A percentile compares a stretch with the other conserved stretches of the same genome.
These are phyloP conservation scores for Talaromyces sp. DNA, from an alignment of 2,329 filamentous ascomycete species.

Conservation along the genomic window DNA sequence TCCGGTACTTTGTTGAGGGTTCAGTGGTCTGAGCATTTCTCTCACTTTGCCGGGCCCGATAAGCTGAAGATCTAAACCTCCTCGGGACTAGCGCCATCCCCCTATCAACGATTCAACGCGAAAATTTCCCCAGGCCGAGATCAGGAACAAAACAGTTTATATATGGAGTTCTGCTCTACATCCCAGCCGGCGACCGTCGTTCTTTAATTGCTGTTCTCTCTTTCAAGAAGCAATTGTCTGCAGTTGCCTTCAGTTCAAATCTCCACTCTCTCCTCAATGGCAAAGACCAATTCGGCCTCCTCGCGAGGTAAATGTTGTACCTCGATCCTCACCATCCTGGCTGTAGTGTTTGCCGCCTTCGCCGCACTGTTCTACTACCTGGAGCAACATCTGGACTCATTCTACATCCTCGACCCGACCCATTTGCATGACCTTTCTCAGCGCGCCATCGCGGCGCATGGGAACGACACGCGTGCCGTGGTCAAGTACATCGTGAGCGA, in stretches of 20 bases:
- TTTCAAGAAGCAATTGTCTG: neutral
- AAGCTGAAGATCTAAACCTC: neutral
- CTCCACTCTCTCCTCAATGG: neutral
- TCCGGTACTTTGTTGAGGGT: too few species aligned
- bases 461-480: slow-evolving; percentile 67
- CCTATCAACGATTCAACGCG: slow-evolving; percentile 2
- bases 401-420: slow-evolving; percentile 70
- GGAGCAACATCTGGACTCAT: slow-evolving; percentile 37
- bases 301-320: slow-evolving; percentile 8
- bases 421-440: slow-evolving; percentile 65
- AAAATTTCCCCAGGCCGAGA: neutral
- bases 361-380: slow-evolving; percentile 34
- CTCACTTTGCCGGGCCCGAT: neutral
- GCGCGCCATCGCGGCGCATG: slow-evolving; percentile 62
- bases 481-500: slow-evolving; percentile 66
- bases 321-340: slow-evolving; percentile 26
- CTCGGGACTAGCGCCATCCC: neutral
- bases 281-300: neutral
- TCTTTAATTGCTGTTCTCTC: neutral
- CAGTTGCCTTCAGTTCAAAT: neutral
- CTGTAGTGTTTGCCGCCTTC: slow-evolving; percentile 32
- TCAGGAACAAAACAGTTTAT: neutral
- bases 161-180: neutral
- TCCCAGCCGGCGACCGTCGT: neutral
- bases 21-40: neutral